A percentile compares a stretch with the other conserved stretches of the same genome.
These are phyloP conservation scores for Yamadazyma sp. DNA, from an alignment of 805 yeast genomes.

Conservation along the genomic window DNA sequence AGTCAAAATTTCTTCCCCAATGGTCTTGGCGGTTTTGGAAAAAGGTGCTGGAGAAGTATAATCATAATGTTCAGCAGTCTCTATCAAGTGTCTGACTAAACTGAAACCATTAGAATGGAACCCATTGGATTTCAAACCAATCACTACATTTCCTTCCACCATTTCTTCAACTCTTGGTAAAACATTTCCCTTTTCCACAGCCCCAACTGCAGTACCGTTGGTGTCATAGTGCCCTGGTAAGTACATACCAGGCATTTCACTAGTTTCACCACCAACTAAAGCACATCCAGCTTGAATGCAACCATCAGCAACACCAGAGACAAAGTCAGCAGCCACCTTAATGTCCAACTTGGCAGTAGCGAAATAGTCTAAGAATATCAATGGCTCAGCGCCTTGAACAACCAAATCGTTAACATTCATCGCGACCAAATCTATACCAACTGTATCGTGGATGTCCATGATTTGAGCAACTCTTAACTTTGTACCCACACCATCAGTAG, in stretches of 20 bases:
- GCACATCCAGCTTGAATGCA: slow-evolving; percentile 96
- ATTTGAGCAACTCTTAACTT: slow-evolving; percentile 92
- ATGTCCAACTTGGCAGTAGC: slow-evolving; percentile 93
- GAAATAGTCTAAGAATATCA: slow-evolving; percentile 91
- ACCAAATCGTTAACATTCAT: slow-evolving; percentile 98
- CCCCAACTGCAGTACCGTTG: slow-evolving; percentile 98
- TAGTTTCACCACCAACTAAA: slow-evolving; percentile 97
- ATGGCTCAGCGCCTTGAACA: slow-evolving; percentile 98
- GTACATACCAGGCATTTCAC: slow-evolving; percentile 99
- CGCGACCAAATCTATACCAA: slow-evolving; percentile 97
- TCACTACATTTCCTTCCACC: slow-evolving; percentile 75
- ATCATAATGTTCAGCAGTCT: slow-evolving; percentile 65
- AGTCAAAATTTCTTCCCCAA: slow-evolving; percentile 81
- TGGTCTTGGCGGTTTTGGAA: slow-evolving; percentile 58
- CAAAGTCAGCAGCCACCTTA: slow-evolving; percentile 80
- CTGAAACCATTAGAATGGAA: slow-evolving; percentile 97
- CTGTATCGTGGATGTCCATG: slow-evolving; percentile 89
- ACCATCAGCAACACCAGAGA: slow-evolving; percentile 94
- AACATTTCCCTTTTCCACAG: slow-evolving; percentile 72
- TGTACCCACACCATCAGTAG: slow-evolving; percentile 99
- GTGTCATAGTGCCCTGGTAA: slow-evolving; percentile 95
- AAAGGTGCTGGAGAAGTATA: slow-evolving; percentile 86
- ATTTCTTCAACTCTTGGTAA: slow-evolving; percentile 70
- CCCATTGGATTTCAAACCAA: slow-evolving; percentile 91
- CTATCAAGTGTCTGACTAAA: slow-evolving; percentile 87